phyloP scores from a whole-genome alignment of 164 flowering plant genomes.

The Euptelea pleiosperma region DNA sequence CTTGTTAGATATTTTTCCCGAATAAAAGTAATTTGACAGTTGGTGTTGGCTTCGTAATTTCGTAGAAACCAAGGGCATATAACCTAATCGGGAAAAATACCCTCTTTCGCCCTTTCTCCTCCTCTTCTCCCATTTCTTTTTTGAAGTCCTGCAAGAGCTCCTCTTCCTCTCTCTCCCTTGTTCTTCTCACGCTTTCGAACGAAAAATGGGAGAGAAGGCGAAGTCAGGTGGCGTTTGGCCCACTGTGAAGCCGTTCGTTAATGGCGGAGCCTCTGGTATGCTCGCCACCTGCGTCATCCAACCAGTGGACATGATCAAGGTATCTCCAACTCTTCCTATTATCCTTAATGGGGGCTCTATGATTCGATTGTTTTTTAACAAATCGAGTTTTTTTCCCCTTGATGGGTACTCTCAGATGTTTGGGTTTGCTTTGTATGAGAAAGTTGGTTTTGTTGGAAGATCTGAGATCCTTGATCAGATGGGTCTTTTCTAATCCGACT shows the following conservation, averaged over 20 bases:
- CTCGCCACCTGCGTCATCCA: slow-evolving; percentile 65
- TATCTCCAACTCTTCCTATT: neutral
- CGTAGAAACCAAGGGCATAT: neutral
- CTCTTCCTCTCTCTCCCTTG: too few species aligned
- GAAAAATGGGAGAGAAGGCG: slow-evolving; percentile 34
- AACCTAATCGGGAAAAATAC: neutral
- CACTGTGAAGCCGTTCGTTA: slow-evolving; percentile 49
- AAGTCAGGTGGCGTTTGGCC: slow-evolving; percentile 37
- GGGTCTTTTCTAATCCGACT: too few species aligned
- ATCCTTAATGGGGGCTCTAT: neutral
- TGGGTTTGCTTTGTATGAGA: too few species aligned
- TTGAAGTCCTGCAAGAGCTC: too few species aligned
- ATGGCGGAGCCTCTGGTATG: slow-evolving; percentile 61
- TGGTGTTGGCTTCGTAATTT: slow-evolving; percentile 2
- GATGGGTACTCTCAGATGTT: too few species aligned
- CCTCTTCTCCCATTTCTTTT: neutral
- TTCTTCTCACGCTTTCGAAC: neutral
- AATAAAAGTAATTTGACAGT: too few species aligned
- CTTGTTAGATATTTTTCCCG: too few species aligned
- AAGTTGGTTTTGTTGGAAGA: neutral
- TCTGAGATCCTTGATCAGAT: slow-evolving; percentile 5
- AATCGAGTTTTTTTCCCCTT: too few species aligned
- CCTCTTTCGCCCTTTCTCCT: neutral
- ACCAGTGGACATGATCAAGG: slow-evolving; percentile 63
- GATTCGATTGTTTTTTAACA: neutral